Conservation (phyloP, 1,284 basidiomycete species). For the Hemileia vastatrix region DNA sequence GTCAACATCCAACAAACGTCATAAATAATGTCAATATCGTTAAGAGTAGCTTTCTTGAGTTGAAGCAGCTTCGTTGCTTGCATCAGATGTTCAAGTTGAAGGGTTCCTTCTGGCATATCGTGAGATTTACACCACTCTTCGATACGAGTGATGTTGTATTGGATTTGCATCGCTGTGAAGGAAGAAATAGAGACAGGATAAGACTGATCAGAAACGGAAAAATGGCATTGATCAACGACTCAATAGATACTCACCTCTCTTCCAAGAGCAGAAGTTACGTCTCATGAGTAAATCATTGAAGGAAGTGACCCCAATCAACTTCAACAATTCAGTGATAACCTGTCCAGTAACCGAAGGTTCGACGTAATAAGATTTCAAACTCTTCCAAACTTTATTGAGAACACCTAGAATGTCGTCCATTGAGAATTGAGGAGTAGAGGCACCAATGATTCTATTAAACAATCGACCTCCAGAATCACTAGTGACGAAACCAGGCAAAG, state of each 20-base stretch:
- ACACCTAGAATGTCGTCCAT: constrained; percentile 44
- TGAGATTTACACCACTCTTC: constrained; percentile 14
- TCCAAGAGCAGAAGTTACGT: constrained; percentile 44
- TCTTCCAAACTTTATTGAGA: constrained; percentile 44
- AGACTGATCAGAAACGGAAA: not conserved
- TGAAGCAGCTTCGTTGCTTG: constrained; percentile 11
- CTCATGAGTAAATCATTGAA: constrained; percentile 45
- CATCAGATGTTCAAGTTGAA: constrained; percentile 11
- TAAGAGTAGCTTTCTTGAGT: too few species aligned
- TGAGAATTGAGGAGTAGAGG: constrained; percentile 38
- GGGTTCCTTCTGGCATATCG: constrained; percentile 10
- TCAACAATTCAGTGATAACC: constrained; percentile 43
- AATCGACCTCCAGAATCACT: constrained; percentile 41
- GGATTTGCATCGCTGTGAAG: constrained; percentile 38
- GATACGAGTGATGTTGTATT: constrained; percentile 37
- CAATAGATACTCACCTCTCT: too few species aligned
- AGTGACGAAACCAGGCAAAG: constrained; percentile 43
- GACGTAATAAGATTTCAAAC: constrained; percentile 44
- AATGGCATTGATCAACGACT: not conserved
- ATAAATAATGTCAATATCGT: constrained; percentile 12
- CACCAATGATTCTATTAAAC: constrained; percentile 40
- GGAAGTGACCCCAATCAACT: constrained; percentile 43
- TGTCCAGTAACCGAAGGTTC: constrained; percentile 43
- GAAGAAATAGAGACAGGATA: not conserved
- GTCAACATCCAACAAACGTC: constrained; percentile 11